These are phyloP conservation scores for Cylindrotheca closterium DNA, from an alignment of 108 stramenopile genomes.

Conservation along the genomic window DNA sequence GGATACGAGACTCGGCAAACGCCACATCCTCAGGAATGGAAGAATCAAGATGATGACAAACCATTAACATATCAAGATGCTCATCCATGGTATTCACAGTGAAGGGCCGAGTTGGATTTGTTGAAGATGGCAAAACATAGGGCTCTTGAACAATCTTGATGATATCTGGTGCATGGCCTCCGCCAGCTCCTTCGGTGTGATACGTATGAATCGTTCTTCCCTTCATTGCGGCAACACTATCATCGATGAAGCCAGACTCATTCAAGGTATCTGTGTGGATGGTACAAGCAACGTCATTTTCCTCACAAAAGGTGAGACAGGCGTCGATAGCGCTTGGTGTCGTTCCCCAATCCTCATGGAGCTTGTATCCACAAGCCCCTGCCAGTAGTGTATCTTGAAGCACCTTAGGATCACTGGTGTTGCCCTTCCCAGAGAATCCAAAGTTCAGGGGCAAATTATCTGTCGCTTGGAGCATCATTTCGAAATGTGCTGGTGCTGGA, in stretches of 20 bases:
- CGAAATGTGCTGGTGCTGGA: constrained; percentile 87
- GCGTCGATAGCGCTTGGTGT: constrained; percentile 95
- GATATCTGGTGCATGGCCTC: constrained; percentile 98
- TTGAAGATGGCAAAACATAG: constrained; percentile 93
- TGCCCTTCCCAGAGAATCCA: constrained; percentile 97
- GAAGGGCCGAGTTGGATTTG: constrained; percentile 96
- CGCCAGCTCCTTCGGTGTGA: constrained; percentile 93
- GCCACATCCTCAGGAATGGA: constrained; percentile 95
- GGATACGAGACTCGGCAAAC: constrained; percentile 95
- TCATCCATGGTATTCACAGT: constrained; percentile 98
- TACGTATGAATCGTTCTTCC: constrained; percentile 95
- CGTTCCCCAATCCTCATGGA: constrained; percentile 99
- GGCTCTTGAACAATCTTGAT: constrained; percentile 92
- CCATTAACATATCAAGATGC: constrained; percentile 99
- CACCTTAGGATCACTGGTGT: constrained; percentile 71
- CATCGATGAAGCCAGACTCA: constrained; percentile 93
- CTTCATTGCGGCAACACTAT: constrained; percentile 92
- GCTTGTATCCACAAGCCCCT: constrained; percentile 95
- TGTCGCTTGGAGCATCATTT: constrained; percentile 96
- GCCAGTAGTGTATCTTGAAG: constrained; percentile 63
- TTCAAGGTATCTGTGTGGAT: constrained; percentile 99
- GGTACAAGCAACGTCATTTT: constrained; percentile 91
- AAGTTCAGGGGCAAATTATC: constrained; percentile 92
- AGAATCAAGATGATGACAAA: constrained; percentile 91
- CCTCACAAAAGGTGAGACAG: constrained; percentile 87